A percentile compares a stretch with the other conserved stretches of the same genome.
Conservation (phyloP, 2,329 filamentous ascomycete genomes). For the Gaeumannomyces sp. region DNA sequence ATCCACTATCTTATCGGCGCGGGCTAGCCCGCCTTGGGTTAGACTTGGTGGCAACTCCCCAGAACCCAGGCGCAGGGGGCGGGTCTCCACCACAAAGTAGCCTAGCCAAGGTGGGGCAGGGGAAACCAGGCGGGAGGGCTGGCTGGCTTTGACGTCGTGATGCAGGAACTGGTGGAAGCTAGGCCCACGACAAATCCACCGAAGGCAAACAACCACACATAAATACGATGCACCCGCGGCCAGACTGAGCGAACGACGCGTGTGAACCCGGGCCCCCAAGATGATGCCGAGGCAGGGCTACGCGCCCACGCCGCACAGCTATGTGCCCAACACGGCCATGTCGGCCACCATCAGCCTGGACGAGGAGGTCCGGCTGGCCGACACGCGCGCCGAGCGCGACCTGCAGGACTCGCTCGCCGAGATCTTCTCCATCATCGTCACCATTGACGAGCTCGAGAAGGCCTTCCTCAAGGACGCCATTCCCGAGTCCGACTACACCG, state of each 20-base stretch:
- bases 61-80: too few species aligned
- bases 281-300: conserved; percentile 65
- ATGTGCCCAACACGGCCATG: conserved; percentile 76
- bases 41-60: background rate
- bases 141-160: too few species aligned
- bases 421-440: conserved; percentile 95
- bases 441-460: conserved; percentile 90
- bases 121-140: too few species aligned
- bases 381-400: conserved; percentile 82
- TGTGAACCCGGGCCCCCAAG: conserved; percentile 17
- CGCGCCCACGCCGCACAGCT: conserved; percentile 85
- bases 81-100: too few species aligned
- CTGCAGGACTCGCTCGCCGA: conserved; percentile 94
- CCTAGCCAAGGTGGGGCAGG: too few species aligned
- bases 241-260: too few species aligned
- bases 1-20: conserved; percentile 19
- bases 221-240: too few species aligned
- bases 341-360: conserved; percentile 91
- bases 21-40: background rate
- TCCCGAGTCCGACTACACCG: conserved; percentile 85
- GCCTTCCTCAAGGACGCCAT: conserved; percentile 96
- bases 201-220: too few species aligned
- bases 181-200: too few species aligned
- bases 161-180: too few species aligned
- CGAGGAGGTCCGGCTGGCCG: conserved; percentile 91